Evolutionary conservation across 495 filamentous ascomycete species (phyloP), one percentile per base, ranked within the genome.

Genomic region (Neurospora sp.): DNA sequence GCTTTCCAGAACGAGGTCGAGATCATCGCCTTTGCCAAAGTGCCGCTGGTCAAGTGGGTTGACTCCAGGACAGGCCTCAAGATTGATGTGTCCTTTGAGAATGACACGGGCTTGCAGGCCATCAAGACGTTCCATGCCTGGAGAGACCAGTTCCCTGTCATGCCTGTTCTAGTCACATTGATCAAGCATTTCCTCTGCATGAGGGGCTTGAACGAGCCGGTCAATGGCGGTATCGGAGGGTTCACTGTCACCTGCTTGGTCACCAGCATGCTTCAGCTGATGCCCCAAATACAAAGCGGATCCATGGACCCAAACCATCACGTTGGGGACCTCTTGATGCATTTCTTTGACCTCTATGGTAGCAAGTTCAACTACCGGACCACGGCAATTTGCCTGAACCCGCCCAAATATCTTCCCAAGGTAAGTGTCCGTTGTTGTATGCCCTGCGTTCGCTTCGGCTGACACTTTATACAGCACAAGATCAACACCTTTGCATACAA

Each of bases 51-150:
- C 78, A 99, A 99, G 77, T 98, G 90, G 75, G 82, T 92, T 40
- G 94, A 98, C 73, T 82, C 79, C 61, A 70, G 84, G 65, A 97
- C 94, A 3, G 87, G 87, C 9, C 83, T 99, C 59, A 90, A 89
- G 48, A 89, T 98, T 27, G 96, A 99, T 78, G 82, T 98, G 48
- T 98, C 95, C 1, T 97, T 99, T 78, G 96, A 99, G 81, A 98
- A 98, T 77, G 80, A 89, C 37, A 91, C 89, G 46, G 96, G 96
- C 5, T 73, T 97, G 35, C 80, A 86, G 3, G 94, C 94, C 27
- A 92, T 94, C 75, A 77, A 88, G 18, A 97, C 93, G 0, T 97
- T 97, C 78, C 81, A 88, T 65, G 77, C 80, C 1, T 99, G 96
- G 96, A 93, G 91, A 75, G 70, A 81, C 9, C 83, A 89, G 61